These are phyloP conservation scores for Nicotiana obtusifolia DNA, from an alignment of 257 asterid genomes.

Conservation along the genomic window DNA sequence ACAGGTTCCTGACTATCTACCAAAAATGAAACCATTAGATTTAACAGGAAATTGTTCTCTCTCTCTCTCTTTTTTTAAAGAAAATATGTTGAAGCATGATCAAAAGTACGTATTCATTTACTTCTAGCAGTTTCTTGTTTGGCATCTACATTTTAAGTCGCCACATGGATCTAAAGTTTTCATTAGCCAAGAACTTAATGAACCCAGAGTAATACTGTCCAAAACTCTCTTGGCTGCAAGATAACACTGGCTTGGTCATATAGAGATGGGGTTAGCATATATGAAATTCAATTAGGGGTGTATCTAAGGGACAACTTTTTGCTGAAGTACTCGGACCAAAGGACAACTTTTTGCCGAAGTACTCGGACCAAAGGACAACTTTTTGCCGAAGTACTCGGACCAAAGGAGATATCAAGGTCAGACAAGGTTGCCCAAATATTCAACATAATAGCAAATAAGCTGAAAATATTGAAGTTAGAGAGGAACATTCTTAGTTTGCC, in stretches of 20 bases:
- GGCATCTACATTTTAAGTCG: not conserved
- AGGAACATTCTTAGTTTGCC: not conserved
- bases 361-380: not conserved
- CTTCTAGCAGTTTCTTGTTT: not conserved
- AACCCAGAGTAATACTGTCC: not conserved
- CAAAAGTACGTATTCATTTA: not conserved
- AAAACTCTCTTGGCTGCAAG: not conserved
- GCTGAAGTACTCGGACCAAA: not conserved
- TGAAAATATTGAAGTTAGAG: not conserved
- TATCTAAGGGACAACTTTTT: not conserved
- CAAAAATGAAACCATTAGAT: not conserved
- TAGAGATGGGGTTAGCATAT: not conserved
- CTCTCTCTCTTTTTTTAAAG: not conserved
- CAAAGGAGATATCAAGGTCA: not conserved
- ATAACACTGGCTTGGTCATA: not conserved
- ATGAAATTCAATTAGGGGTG: not conserved
- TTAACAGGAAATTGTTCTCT: not conserved
- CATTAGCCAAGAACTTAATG: not conserved
- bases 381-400: not conserved
- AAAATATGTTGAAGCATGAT: not conserved
- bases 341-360: not conserved
- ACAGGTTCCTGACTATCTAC: not conserved
- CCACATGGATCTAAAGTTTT: not conserved
- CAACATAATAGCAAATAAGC: not conserved
- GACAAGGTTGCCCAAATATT: not conserved